Evolutionary conservation across 2,329 filamentous ascomycete species (phyloP).

Genomic region (Ceratocystis colombiana): DNA sequence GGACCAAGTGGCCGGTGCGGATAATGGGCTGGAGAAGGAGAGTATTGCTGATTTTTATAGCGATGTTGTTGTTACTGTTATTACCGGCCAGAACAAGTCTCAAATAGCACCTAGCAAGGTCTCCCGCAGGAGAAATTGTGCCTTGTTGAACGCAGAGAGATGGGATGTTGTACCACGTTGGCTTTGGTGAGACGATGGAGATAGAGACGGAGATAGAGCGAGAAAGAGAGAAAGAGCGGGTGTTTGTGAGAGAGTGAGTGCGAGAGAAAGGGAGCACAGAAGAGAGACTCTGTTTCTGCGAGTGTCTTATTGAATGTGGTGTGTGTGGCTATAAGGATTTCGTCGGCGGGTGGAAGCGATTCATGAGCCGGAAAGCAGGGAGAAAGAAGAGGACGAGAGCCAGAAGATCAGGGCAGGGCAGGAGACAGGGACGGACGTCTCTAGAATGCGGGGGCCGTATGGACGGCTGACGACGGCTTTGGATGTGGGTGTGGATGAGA

Average conservation of each 20-base stretch:
- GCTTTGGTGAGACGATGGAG: not conserved
- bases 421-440: not conserved
- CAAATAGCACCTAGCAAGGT: not conserved
- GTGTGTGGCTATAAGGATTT: constrained; percentile 5
- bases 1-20: not conserved
- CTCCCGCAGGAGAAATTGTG: constrained; percentile 11
- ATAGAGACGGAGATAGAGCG: not conserved
- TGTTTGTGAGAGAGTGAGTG: not conserved
- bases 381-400: not conserved
- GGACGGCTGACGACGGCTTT: not conserved
- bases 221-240: not conserved
- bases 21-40: not conserved
- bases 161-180: not conserved
- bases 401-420: not conserved
- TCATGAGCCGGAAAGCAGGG: constrained; percentile 5
- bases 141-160: constrained; percentile 10
- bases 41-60: not conserved
- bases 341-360: not conserved
- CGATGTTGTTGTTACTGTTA: not conserved
- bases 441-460: not conserved
- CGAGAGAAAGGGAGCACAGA: constrained; percentile 2
- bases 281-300: not conserved
- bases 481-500: not conserved
- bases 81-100: not conserved
- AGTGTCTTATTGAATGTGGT: not conserved